These are phyloP conservation scores for Hymenoscyphus fructigenus DNA, from an alignment of 2,329 filamentous ascomycete species.

Conservation along the genomic window DNA sequence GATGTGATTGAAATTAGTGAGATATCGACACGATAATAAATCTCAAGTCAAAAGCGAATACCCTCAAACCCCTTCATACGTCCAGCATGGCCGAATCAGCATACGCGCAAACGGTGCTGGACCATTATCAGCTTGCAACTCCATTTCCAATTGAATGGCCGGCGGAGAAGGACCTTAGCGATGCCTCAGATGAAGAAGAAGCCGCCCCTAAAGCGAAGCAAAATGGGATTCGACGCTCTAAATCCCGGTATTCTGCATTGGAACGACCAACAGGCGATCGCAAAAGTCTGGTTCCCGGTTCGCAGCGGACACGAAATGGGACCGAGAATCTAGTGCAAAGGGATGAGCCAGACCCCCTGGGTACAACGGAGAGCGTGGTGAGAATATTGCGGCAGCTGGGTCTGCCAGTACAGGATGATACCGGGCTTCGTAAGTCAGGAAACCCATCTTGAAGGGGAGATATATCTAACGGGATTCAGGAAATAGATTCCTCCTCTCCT, in stretches of 20 bases:
- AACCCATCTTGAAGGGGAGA: conserved; percentile 1
- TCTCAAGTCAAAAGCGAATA: neutral
- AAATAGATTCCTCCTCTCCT: conserved; percentile 92
- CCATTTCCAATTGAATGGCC: conserved; percentile 86
- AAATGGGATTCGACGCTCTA: conserved; percentile 56
- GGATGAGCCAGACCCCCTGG: conserved; percentile 90
- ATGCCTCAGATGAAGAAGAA: conserved; percentile 60
- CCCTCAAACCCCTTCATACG: neutral
- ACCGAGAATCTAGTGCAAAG: conserved; percentile 78
- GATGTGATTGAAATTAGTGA: neutral
- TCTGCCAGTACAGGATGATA: conserved; percentile 80
- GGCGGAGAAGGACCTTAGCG: conserved; percentile 71
- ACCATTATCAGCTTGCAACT: conserved; percentile 83
- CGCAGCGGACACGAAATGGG: conserved; percentile 66
- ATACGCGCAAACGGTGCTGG: conserved; percentile 63
- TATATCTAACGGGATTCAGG: conserved; percentile 46
- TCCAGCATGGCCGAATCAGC: conserved; percentile 67
- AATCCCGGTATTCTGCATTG: conserved; percentile 81
- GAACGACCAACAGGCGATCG: conserved; percentile 72
- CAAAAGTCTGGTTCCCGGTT: conserved; percentile 62
- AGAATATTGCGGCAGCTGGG: conserved; percentile 74
- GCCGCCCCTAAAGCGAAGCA: conserved; percentile 33
- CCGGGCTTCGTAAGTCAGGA: conserved; percentile 64
- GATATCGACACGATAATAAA: neutral
- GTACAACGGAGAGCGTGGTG: conserved; percentile 84